phyloP scores from a whole-genome alignment of 2,329 filamentous ascomycete species.

The Ramularia endophylla region DNA sequence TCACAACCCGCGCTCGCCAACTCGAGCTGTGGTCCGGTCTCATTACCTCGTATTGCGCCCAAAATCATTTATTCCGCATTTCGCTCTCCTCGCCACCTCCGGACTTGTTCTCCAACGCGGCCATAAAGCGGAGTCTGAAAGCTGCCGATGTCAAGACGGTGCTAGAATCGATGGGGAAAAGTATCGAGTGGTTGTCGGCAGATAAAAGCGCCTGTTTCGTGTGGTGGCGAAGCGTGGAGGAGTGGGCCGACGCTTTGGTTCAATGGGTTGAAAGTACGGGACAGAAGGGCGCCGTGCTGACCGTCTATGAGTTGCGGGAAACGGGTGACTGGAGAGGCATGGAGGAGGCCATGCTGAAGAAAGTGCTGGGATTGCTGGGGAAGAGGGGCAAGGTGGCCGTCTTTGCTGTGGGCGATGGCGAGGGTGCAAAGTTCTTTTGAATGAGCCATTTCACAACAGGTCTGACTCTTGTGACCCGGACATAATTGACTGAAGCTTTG shows the following conservation, averaged over 20 bases:
- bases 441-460: not conserved
- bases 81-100: slow-evolving; percentile 52
- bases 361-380: slow-evolving; percentile 72
- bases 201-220: slow-evolving; percentile 61
- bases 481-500: too few species aligned
- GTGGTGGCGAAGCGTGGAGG: slow-evolving; percentile 80
- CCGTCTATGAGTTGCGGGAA: slow-evolving; percentile 83
- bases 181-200: slow-evolving; percentile 54
- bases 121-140: slow-evolving; percentile 41
- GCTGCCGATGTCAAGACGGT: slow-evolving; percentile 49
- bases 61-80: slow-evolving; percentile 71
- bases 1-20: slow-evolving; percentile 66
- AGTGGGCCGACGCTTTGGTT: slow-evolving; percentile 78
- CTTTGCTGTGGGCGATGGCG: slow-evolving; percentile 81
- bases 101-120: slow-evolving; percentile 48
- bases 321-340: slow-evolving; percentile 61
- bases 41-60: slow-evolving; percentile 75
- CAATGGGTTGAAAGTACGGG: slow-evolving; percentile 79
- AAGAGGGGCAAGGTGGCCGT: slow-evolving; percentile 90
- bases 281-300: slow-evolving; percentile 83
- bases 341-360: slow-evolving; percentile 73
- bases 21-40: slow-evolving; percentile 81
- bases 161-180: slow-evolving; percentile 50
- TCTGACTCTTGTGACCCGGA: too few species aligned
- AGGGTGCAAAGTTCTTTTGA: slow-evolving; percentile 96